Conservation (phyloP, 257 asterid genomes). For the Fraxinus excelsior region DNA sequence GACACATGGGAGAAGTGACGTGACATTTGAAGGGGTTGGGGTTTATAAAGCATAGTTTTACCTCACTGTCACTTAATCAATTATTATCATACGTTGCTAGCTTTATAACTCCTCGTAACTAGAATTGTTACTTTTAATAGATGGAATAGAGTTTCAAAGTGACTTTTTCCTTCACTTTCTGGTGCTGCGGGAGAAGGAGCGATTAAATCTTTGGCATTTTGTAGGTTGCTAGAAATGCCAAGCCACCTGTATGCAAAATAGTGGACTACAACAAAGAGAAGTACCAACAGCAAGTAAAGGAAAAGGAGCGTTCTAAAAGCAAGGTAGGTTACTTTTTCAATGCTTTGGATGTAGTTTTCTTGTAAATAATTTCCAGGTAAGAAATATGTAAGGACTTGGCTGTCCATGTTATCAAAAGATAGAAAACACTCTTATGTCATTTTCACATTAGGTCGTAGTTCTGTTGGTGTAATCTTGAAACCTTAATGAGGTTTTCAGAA, state of each 20-base stretch:
- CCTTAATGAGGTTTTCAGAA: background rate
- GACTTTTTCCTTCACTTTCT: background rate
- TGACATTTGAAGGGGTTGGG: background rate
- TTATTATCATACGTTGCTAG: background rate
- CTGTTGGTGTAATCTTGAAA: conserved; percentile 2
- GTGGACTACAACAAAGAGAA: conserved; percentile 66
- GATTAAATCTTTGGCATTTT: conserved; percentile 17
- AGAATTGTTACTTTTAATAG: background rate
- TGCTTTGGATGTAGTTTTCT: background rate
- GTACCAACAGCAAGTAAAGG: conserved; percentile 61
- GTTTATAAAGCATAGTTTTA: background rate
- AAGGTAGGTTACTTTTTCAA: conserved; percentile 41
- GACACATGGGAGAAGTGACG: background rate
- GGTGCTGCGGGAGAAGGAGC: background rate
- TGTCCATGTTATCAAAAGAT: background rate
- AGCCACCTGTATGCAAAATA: conserved; percentile 88
- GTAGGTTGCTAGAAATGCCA: conserved; percentile 63
- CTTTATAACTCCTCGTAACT: background rate
- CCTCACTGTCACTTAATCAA: background rate
- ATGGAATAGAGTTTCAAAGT: background rate
- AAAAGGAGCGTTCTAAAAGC: conserved; percentile 60
- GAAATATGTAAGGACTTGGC: background rate
- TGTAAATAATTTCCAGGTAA: background rate
- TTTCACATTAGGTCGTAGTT: conserved; percentile 11
- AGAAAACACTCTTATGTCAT: background rate